Evolutionary conservation across 305 asterid species (phyloP), one percentile per base, ranked within the genome.

Genomic region (Fraxinus floribunda): DNA sequence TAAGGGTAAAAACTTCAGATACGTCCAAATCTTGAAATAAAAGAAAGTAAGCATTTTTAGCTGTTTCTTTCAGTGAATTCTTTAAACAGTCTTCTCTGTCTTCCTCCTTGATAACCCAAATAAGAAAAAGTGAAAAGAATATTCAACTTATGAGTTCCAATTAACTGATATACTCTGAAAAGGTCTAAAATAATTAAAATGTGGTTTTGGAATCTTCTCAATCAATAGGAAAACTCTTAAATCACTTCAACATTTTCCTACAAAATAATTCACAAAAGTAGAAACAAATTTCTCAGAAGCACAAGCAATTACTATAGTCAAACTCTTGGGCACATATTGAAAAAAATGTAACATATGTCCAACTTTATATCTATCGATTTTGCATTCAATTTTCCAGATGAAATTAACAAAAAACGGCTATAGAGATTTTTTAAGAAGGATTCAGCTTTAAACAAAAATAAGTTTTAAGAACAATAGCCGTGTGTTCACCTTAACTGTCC

Each of bases 401-500:
- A 29, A 68, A 29, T 0, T 4, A 4, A 68, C 38, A 11, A 66
- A 26, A 26, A 66, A 2, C 74, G 10, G 74, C 36, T 26, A 16
- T 11, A 66, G 36, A 24, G 6, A 26, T 66, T 66, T 64, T 49
- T 64, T 3, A 66, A 66, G 35, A 66, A 26, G 36, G 38, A 24
- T 64, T 24, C 15, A 24, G 36, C 18, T 24, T 5, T 57, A 57
- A 20, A 11, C 36, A 1, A 62, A 72, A 20, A 79, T 22, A 78
- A 78, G 76, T 29, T 29, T 30, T 30, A 74, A n/a, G 3, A 64
- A 57, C 38, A 55, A 29, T 66, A 77, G 79, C 13, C 73, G 75
- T 77, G 72, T 82, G 29, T 75, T 88, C 86, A 94, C 99, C 98
- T 95, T 95, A 78, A 92, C 86, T 24, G 99, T 95, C 81, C 99